Base-by-base conservation (phyloP, 371 early-diverging fungal species). In the Batkoa obscura region DNA sequence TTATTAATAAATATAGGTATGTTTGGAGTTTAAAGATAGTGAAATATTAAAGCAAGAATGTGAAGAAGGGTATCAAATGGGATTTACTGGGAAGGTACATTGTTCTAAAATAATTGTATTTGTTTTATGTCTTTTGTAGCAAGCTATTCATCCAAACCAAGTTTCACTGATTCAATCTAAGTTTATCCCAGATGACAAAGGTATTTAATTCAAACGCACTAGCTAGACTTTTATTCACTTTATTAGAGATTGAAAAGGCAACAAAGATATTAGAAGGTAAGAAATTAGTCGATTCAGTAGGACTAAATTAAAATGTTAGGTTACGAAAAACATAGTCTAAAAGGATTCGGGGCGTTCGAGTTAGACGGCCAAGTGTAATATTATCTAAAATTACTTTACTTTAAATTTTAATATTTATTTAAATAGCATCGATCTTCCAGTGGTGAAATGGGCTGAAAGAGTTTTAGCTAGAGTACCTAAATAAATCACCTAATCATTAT, bases 111-210 rank as follows among this genome's bases (percentile, higher is more conserved):
- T 42, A 8, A 41, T 41, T 5, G 10, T 48, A 4, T n/a, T 34
- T 49, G 0, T 13, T 17, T 53, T 57, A 62, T 52, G 23, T 48
- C 4, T 47, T 43, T n/a, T 43, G 41, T 55, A 61, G 70, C 91
- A 90, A 67, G 90, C 89, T 1, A 88, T 94, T 53, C 92, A 94
- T 61, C 92, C 94, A 32, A 72, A 71, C 4, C 94, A 94, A 62
- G 74, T 91, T 17, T 82, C 84, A 17, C 72, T 71, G 5, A 90
- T 94, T 57, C 89, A 92, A 55, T 61, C 67, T 23, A 61, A 62
- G 37, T 94, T 87, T 64, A 61, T 80, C 55, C 94, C 94, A 8
- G 77, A 79, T 33, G 67, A 66, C 31, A 67, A 73, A 59, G 83
- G 83, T 83, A 67, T 39, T 38, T 41, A 3, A 8, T 4, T 38